Evolutionary conservation across 495 filamentous ascomycete genomes (phyloP).

Genomic region (Hamigera avellanea): DNA sequence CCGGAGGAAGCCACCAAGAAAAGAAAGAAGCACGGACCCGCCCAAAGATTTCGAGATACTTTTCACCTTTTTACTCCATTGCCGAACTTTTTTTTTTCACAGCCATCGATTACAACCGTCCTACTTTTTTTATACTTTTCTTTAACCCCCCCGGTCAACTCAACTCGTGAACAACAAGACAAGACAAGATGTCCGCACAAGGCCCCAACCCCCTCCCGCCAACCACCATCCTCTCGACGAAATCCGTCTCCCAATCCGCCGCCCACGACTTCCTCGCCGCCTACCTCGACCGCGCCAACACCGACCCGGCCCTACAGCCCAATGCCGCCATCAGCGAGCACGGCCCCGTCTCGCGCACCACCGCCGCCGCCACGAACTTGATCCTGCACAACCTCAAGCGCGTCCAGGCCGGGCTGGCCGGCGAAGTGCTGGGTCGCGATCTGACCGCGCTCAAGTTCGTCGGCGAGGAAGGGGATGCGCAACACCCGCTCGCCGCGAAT

Average conservation of each 20-base stretch:
- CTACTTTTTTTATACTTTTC: too few species aligned
- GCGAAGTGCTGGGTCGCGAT: constrained; percentile 43
- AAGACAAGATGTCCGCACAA: constrained; percentile 30
- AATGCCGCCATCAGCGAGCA: constrained; percentile 50
- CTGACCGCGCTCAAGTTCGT: constrained; percentile 27
- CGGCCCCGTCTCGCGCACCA: constrained; percentile 43
- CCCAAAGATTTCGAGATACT: constrained; percentile 2
- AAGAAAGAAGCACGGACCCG: constrained; percentile 18
- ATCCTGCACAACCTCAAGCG: constrained; percentile 55
- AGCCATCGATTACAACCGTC: too few species aligned
- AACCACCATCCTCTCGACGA: constrained; percentile 29
- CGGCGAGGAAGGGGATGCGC: constrained; percentile 18
- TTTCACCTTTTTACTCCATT: too few species aligned
- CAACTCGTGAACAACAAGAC: too few species aligned
- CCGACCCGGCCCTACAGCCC: constrained; percentile 52
- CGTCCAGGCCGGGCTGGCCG: constrained; percentile 51
- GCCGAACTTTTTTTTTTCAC: too few species aligned
- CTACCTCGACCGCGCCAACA: constrained; percentile 44
- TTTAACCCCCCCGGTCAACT: too few species aligned
- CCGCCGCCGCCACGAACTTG: constrained; percentile 42
- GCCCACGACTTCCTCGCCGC: constrained; percentile 45
- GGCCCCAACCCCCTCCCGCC: constrained; percentile 36
- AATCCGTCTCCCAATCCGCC: constrained; percentile 34
- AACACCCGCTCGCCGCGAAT: constrained; percentile 1
- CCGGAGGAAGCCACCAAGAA: constrained; percentile 19